A percentile compares a stretch with the other conserved stretches of the same genome.
Conservation (phyloP, 768 basidiomycete genomes). For the Phylloporus arenicola region DNA sequence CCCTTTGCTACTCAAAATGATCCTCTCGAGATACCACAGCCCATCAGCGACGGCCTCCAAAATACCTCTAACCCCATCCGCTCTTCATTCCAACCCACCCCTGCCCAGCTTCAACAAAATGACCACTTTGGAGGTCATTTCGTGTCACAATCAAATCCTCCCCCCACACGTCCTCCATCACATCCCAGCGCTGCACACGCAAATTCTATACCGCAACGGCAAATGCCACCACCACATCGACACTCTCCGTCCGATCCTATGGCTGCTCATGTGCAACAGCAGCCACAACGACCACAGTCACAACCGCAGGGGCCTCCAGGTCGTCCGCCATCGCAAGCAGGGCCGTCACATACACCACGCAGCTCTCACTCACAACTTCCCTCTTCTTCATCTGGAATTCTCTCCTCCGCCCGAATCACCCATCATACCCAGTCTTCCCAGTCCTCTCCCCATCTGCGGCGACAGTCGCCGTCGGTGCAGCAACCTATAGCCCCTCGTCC, state of each 20-base stretch:
- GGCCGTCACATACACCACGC: conserved; percentile 46
- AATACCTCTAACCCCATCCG: conserved; percentile 36
- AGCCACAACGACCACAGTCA: conserved; percentile 52
- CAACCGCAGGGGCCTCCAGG: conserved; percentile 50
- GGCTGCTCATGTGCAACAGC: conserved; percentile 32
- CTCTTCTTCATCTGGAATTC: conserved; percentile 21
- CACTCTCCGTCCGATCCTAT: conserved; percentile 47
- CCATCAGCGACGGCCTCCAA: conserved; percentile 37
- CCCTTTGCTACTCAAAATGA: conserved; percentile 45
- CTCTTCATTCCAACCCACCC: conserved; percentile 46
- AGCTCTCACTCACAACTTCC: conserved; percentile 33
- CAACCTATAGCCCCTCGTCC: conserved; percentile 36
- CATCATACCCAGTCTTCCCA: conserved; percentile 32
- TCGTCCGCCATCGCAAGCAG: conserved; percentile 47
- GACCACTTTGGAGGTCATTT: conserved; percentile 33
- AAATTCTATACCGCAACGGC: conserved; percentile 29
- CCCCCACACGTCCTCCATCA: conserved; percentile 41
- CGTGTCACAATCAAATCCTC: conserved; percentile 35
- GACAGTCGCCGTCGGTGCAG: conserved; percentile 32
- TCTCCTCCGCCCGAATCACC: conserved; percentile 29
- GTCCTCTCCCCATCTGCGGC: conserved; percentile 29
- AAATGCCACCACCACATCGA: conserved; percentile 35
- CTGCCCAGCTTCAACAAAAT: conserved; percentile 52
- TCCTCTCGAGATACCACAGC: conserved; percentile 40
- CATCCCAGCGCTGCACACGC: conserved; percentile 32